Evolutionary conservation across 352 stramenopile genomes (phyloP), one percentile per base, ranked within the genome.

Genomic region (Phytophthora multivora): DNA sequence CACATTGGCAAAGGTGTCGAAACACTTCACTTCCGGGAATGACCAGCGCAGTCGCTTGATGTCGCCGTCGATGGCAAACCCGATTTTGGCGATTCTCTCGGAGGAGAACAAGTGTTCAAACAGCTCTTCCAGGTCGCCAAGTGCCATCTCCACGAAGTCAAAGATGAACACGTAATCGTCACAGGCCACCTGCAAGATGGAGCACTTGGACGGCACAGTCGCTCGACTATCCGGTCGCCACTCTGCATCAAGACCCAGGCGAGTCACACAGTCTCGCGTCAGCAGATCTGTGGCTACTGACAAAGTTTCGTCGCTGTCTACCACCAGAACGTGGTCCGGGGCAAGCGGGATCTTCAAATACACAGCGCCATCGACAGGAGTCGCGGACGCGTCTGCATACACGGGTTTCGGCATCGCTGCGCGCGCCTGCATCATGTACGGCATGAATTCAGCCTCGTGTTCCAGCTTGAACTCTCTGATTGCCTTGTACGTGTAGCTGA

Each of bases 121-220:
- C 8, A 92, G 70, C 35, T 88, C 79, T 12, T 92, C 80, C 21
- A 91, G 62, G 25, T 89, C 83, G n/a, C 61, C 72, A 13, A 88
- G 77, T 18, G 73, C 53, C 43, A 80, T 60, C 39, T 76, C 71
- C 39, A 87, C 19, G 1, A 90, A 63, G 47, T 92, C 83, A 49
- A 89, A 89, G 15, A 92, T 69, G 45, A 92, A 90, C 15, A 85
- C 76, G 42, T 86, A 77, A 19, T 71, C 69, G n/a, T 78, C 69
- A 31, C 80, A 92, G 23, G 83, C 80, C 41, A 90, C 68, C 50
- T 90, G 80, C 31, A 92, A 69, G 33, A 90, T 75, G 0, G 83
- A 83, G 53, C 79, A 89, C 38, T 82, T 83, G 5, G 83, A 90
- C 42, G 85, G 80, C 18, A 71, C 54, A 16, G 70, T 54, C 2